Conservation (phyloP, 768 basidiomycete genomes). For the Polyporus arcularius region DNA sequence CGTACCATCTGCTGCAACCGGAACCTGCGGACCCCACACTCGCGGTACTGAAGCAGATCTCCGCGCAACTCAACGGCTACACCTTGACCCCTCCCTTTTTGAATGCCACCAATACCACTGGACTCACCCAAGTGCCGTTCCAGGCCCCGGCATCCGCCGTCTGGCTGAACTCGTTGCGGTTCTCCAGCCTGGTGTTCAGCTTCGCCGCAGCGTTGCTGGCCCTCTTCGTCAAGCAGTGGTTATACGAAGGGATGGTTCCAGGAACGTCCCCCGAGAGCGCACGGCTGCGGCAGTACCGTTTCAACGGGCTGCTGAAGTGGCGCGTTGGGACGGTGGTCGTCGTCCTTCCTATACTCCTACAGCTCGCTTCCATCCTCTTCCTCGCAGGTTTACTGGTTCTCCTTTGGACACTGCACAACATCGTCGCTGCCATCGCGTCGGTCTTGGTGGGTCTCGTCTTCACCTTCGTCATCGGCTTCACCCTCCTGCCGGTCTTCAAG, state of each 20-base stretch:
- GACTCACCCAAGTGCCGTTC: no score
- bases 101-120: background rate
- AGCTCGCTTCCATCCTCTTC: slow-evolving; percentile 17
- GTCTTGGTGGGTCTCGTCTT: no score
- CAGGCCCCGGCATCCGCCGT: background rate
- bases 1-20: slow-evolving; percentile 9
- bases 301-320: slow-evolving; percentile 23
- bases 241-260: slow-evolving; percentile 17
- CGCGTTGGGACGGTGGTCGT: slow-evolving; percentile 9
- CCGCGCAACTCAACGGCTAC: background rate
- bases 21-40: background rate
- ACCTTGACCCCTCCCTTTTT: background rate
- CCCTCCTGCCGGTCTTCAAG: no score
- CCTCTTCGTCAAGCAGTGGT: slow-evolving; percentile 29
- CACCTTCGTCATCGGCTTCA: no score
- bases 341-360: slow-evolving; percentile 16
- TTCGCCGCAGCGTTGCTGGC: slow-evolving; percentile 24
- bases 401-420: slow-evolving; percentile 12
- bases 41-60: slow-evolving; percentile 4
- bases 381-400: slow-evolving; percentile 22
- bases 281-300: slow-evolving; percentile 22
- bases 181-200: slow-evolving; percentile 23
- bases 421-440: slow-evolving; percentile 1
- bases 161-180: slow-evolving; percentile 23
- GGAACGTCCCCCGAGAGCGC: slow-evolving; percentile 19